Base-by-base conservation (phyloP, 768 basidiomycete species). In the Udeniomyces megalosporus region DNA sequence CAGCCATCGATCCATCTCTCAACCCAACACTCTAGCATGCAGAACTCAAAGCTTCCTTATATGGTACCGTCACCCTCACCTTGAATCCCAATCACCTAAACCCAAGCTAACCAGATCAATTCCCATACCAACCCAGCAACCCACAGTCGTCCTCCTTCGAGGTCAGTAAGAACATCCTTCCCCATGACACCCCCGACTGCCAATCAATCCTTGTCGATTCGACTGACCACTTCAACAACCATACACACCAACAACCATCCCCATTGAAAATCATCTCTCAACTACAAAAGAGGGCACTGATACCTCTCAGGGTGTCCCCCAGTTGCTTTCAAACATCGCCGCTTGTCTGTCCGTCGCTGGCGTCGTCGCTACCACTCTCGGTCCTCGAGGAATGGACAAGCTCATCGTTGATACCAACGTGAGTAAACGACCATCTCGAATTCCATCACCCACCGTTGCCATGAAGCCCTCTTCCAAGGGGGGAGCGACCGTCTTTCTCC, bases 311-410 rank as follows among this genome's bases (percentile, higher is more conserved):
- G 92, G 92, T 71, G 89, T 84, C 66, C 82, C 84, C 4, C 91
- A 96, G 73, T 76, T 96, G 31, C 79, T 96, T 31, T 92, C 88
- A 58, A 97, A 96, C 75, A 99, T 96, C 72, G 84, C 88, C 3
- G 92, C 93, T 73, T 96, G 93, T 77, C 82, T 92, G 61, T 90
- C 92, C 20, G 85, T 99, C 68, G 76, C 92, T 51, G 82, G 89
- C 71, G 96, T 89, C 2, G 81, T 99, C 58, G 80, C 95, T 24
- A 90, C 82, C 60, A 97, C 95, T 34, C 82, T 99, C n/a, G 95
- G 95, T 15, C 95, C 95, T 8, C 79, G 95, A 64, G 95, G 95
- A 66, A 97, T 99, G 95, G 95, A 99, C 75, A 97, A 96, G 73
- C 78, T 97, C 49, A 69, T 69, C 58, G 66, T 62, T 20, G 63